Conservation (phyloP, 495 filamentous ascomycete species). For the Podospora fimiseda region DNA sequence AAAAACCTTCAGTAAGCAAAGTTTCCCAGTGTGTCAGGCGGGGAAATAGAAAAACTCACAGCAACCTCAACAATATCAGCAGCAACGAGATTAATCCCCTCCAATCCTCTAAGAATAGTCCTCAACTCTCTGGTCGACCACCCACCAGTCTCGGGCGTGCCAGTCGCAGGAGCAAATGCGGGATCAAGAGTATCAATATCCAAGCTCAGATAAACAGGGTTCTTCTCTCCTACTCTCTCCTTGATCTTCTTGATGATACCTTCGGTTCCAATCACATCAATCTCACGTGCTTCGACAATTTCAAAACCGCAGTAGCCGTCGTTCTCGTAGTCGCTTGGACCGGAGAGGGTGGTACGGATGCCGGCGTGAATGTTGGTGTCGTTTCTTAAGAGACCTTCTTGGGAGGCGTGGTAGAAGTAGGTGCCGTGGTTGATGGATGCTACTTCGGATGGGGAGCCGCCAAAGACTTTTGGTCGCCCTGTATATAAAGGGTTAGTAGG, state of each 20-base stretch:
- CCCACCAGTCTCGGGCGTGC: slow-evolving; percentile 69
- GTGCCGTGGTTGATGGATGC: slow-evolving; percentile 71
- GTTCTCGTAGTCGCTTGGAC: slow-evolving; percentile 65
- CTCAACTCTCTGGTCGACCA: slow-evolving; percentile 72
- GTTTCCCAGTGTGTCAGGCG: not conserved
- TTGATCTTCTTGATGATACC: slow-evolving; percentile 59
- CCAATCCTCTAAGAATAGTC: slow-evolving; percentile 63
- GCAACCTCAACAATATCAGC: slow-evolving; percentile 81
- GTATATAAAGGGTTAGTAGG: slow-evolving; percentile 30
- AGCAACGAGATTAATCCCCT: slow-evolving; percentile 64
- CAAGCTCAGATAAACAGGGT: slow-evolving; percentile 66
- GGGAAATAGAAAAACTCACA: slow-evolving; percentile 23
- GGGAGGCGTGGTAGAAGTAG: slow-evolving; percentile 78
- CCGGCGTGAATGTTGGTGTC: slow-evolving; percentile 69
- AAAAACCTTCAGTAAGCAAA: not conserved
- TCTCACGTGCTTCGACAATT: slow-evolving; percentile 64
- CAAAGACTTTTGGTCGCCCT: slow-evolving; percentile 60
- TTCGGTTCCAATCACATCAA: slow-evolving; percentile 59
- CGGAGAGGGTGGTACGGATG: slow-evolving; percentile 65
- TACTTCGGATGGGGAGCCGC: slow-evolving; percentile 54
- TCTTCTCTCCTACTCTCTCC: slow-evolving; percentile 53
- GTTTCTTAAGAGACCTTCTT: slow-evolving; percentile 68
- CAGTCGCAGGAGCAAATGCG: slow-evolving; percentile 63
- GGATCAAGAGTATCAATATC: slow-evolving; percentile 77
- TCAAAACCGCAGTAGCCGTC: slow-evolving; percentile 64